Conservation (phyloP, 2,329 filamentous ascomycete genomes). For the Erysiphe pulchra region DNA sequence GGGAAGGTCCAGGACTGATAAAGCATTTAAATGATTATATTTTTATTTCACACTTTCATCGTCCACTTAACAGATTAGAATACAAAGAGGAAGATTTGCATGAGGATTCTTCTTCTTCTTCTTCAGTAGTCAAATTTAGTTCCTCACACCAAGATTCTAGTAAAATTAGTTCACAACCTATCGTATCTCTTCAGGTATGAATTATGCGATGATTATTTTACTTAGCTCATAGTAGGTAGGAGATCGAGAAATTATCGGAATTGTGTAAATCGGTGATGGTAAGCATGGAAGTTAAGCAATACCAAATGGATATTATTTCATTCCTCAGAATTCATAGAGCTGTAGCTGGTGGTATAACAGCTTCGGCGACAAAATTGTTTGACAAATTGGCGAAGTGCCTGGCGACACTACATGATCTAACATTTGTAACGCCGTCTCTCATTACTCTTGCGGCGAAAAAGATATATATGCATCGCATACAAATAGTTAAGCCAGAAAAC, state of each 20-base stretch:
- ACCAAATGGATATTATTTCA: constrained; percentile 66
- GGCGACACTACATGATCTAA: constrained; percentile 54
- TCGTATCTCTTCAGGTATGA: constrained; percentile 8
- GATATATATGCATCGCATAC: constrained; percentile 65
- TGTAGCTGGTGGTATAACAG: constrained; percentile 52
- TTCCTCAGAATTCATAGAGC: constrained; percentile 77
- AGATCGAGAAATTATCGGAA: constrained; percentile 16
- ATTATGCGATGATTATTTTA: not conserved
- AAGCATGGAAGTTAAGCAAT: constrained; percentile 55
- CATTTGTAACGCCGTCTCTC: constrained; percentile 63
- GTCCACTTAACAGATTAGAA: constrained; percentile 41
- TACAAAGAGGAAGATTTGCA: constrained; percentile 40
- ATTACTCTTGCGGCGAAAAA: constrained; percentile 64
- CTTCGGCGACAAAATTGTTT: constrained; percentile 56
- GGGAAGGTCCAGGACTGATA: constrained; percentile 23
- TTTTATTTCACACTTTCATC: constrained; percentile 70
- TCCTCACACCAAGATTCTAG: constrained; percentile 3
- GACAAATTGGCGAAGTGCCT: constrained; percentile 42
- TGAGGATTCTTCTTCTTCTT: constrained; percentile 6
- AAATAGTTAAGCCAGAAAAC: constrained; percentile 37
- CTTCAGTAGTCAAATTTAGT: constrained; percentile 13
- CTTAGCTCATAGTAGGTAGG: constrained; percentile 3
- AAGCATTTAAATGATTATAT: constrained; percentile 55
- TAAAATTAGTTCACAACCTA: constrained; percentile 4
- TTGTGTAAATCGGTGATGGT: constrained; percentile 32